Base-by-base conservation (phyloP, 768 basidiomycete genomes). In the Pleurotus tuber-regium region DNA sequence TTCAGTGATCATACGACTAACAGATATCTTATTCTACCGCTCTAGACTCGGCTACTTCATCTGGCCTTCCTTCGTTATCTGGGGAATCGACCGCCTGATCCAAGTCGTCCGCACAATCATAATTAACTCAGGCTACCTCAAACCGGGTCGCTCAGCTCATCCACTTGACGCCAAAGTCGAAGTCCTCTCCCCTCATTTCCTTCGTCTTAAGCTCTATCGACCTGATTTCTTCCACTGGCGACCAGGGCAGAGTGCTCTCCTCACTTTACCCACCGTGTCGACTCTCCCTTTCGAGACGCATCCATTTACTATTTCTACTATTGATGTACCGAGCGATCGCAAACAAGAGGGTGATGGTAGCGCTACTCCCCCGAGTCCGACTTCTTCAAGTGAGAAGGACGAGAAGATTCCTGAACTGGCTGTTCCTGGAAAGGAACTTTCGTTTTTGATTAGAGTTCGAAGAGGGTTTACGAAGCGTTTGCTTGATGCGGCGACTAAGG, bases 281-380 rank as follows among this genome's bases (percentile, higher is more conserved):
- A 43, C 48, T 0, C 60, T 71, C 23, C 75, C 77, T 4, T 71
- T 77, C 25, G 78, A 85, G 61, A 64, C 78, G 0, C 84, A 85
- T 53, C 84, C 84, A 1, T 85, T 86, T 63, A 82, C 83, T 0
- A 83, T 85, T 50, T 69, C 79, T 4, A 77, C 67, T n/a, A 59
- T 74, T 6, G 67, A 72, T 39, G 59, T 61, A 10, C 35, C 57
- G 26, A 23, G 12, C 26, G 16, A 25, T 4, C 10, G 9, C 23
- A 18, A 9, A 12, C 41, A 43, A 54, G 11, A 36, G 4, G 21
- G 31, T 29, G 41, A 16, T 26, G 38, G 28, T 31, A 26, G 28
- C 24, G n/a, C n/a, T 11, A 33, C 4, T 25, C 30, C 29, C 12
- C 21, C 30, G 19, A 16, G n/a, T 33, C 21, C n/a, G 41, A 54